Conservation (phyloP, 2,329 filamentous ascomycete species). For the Pseudocercospora pini-densiflorae region DNA sequence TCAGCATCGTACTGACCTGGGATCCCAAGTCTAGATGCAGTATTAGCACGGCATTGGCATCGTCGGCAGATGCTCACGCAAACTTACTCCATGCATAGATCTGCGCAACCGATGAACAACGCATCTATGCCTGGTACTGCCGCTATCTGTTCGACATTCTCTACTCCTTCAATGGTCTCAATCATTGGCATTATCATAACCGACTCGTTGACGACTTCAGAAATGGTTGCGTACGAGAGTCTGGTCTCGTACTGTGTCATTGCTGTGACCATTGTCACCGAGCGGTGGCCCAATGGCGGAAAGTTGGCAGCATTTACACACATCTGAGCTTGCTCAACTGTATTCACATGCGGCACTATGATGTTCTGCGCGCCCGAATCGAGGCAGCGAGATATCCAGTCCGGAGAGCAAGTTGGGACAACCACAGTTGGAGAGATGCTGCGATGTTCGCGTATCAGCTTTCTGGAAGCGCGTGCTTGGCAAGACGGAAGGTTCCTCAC, state of each 20-base stretch:
- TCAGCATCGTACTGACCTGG: constrained; percentile 17
- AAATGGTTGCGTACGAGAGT: constrained; percentile 20
- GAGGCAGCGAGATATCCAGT: constrained; percentile 23
- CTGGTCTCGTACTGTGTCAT: constrained; percentile 24
- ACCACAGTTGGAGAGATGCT: constrained; percentile 22
- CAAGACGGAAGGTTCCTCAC: neutral
- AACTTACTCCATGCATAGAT: constrained; percentile 23
- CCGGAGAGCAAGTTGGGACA: constrained; percentile 17
- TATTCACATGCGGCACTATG: constrained; percentile 25
- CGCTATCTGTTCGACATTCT: constrained; percentile 22
- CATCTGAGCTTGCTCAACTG: constrained; percentile 22
- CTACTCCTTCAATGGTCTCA: constrained; percentile 18
- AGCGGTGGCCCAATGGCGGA: constrained; percentile 20
- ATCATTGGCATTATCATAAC: constrained; percentile 23
- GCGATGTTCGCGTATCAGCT: neutral
- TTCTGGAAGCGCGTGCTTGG: neutral
- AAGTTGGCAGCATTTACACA: constrained; percentile 19
- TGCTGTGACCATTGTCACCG: constrained; percentile 22
- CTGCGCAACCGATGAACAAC: constrained; percentile 22
- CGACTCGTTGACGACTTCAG: constrained; percentile 16
- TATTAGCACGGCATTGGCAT: neutral
- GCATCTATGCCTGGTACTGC: constrained; percentile 20
- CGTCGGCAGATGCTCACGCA: neutral
- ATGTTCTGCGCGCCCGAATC: constrained; percentile 20
- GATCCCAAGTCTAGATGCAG: constrained; percentile 9